Percentiles rank a stretch among this genome's conserved stretches.
These are phyloP conservation scores for grape (Vitis vinifera) DNA, from an alignment of 164 flowering plant genomes.

Conservation along the genomic window ASM3070453v1 NC_081818.1:22596001-22596500, in stretches of 20 bases:
- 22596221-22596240: slow-evolving; percentile 87
- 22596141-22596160: slow-evolving; percentile 21
- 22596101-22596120: too few relatives aligned
- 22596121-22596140: slow-evolving; percentile 10
- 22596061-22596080: neutral
- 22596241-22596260: slow-evolving; percentile 11
- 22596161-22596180: slow-evolving; percentile 94
- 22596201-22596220: slow-evolving; percentile 61
- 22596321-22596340: neutral
- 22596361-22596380: slow-evolving; percentile 95
- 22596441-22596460: neutral
- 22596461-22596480: neutral
- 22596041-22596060: slow-evolving; percentile 80
- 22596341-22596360: slow-evolving; percentile 18
- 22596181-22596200: slow-evolving; percentile 83
- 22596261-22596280: neutral
- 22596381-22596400: slow-evolving; percentile 88
- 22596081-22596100: too few relatives aligned
- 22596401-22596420: slow-evolving; percentile 68
- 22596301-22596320: neutral
- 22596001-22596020: slow-evolving; percentile 63
- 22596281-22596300: neutral
- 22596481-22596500: slow-evolving; percentile 48
- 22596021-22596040: slow-evolving; percentile 58
- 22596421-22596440: slow-evolving; percentile 35